A percentile compares a stretch with the other conserved stretches of the same genome.
These are phyloP conservation scores for Gremmenia infestans DNA, from an alignment of 2,329 filamentous ascomycete genomes.

Conservation along the genomic window DNA sequence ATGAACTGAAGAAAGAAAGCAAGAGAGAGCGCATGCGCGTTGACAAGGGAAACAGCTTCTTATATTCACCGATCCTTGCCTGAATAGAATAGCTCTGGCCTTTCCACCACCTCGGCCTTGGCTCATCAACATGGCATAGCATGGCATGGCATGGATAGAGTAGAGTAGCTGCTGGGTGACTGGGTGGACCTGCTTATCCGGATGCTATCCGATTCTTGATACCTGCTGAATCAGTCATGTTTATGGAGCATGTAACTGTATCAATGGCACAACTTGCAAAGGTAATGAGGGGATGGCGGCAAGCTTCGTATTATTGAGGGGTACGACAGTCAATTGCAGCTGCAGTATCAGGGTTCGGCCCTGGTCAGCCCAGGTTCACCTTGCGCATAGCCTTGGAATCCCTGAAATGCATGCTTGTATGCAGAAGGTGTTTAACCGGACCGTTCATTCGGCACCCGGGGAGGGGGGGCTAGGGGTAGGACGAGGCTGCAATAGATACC, in stretches of 20 bases:
- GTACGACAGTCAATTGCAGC: not conserved
- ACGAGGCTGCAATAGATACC: not conserved
- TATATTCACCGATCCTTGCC: not conserved
- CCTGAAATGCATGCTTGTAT: not conserved
- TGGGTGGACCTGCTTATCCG: not conserved
- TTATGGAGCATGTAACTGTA: not conserved
- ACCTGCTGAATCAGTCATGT: conserved; percentile 1
- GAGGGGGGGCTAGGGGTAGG: not conserved
- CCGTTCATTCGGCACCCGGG: not conserved
- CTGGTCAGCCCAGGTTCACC: not conserved
- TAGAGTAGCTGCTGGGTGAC: not conserved
- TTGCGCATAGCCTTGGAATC: not conserved
- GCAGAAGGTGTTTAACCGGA: not conserved
- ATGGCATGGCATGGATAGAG: not conserved
- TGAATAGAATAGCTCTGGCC: not conserved
- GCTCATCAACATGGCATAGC: no score
- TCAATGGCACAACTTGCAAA: not conserved
- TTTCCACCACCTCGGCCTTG: not conserved
- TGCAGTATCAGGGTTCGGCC: not conserved
- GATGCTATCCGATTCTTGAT: not conserved
- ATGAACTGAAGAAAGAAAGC: not conserved
- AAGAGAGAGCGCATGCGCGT: not conserved
- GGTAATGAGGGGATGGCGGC: not conserved
- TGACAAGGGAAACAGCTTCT: not conserved
- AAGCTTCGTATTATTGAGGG: not conserved